Evolutionary conservation across 1,139 yeast species (phyloP).

Genomic region (Oligophagozyma castellii): DNA sequence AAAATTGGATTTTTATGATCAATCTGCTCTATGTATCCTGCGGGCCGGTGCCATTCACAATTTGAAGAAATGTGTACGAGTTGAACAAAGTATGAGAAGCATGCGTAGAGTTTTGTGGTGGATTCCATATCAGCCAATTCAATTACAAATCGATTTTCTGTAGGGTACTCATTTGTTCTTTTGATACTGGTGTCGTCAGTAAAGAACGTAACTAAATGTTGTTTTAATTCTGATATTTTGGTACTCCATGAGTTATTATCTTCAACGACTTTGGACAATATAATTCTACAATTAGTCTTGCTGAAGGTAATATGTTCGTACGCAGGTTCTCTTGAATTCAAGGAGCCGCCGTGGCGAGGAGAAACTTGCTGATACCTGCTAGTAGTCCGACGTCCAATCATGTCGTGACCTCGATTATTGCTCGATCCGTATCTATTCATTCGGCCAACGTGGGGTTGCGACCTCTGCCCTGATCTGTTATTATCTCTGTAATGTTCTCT

Average conservation of each 20-base stretch:
- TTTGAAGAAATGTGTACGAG: conserved; percentile 11
- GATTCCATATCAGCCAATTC: conserved; percentile 11
- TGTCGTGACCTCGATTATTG: not conserved
- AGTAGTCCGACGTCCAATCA: no score
- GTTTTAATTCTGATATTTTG: conserved; percentile 1
- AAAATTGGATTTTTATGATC: conserved; percentile 14
- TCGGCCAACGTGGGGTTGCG: conserved; percentile 1
- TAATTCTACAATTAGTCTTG: not conserved
- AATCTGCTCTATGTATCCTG: conserved; percentile 13
- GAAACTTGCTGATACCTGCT: no score
- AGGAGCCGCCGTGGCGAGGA: no score
- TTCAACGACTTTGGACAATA: no score
- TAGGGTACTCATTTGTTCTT: conserved; percentile 2
- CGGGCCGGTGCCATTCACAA: conserved; percentile 16
- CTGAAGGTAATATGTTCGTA: not conserved
- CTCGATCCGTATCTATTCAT: not conserved
- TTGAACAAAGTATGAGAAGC: conserved; percentile 15
- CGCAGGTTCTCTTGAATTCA: not conserved
- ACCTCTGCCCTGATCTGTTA: not conserved
- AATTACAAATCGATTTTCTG: conserved; percentile 8
- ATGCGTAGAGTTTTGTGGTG: no score
- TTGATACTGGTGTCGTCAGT: not conserved
- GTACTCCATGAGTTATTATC: conserved; percentile 1
- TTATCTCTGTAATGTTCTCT: conserved; percentile 1
- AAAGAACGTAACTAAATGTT: not conserved